Conservation (phyloP, 257 asterid genomes). For the Lantana camara region DNA sequence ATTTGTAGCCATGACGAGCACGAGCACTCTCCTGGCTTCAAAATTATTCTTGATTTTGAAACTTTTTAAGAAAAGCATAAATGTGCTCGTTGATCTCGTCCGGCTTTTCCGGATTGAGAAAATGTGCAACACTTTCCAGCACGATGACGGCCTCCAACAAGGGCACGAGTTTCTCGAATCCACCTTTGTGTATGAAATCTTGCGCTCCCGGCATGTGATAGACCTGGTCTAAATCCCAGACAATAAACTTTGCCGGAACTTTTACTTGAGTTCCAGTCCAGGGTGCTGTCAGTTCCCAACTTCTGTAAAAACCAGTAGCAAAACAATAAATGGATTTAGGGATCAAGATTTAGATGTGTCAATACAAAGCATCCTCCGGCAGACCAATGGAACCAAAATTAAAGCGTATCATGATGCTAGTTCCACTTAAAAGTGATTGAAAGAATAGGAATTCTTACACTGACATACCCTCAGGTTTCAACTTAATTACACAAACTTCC, state of each 20-base stretch:
- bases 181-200: conserved; percentile 65
- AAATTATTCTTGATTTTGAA: too few relatives aligned
- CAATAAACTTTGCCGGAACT: conserved; percentile 63
- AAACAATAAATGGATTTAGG: neutral
- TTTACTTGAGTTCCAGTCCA: conserved; percentile 62
- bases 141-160: conserved; percentile 58
- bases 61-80: conserved; percentile 30
- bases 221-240: conserved; percentile 59
- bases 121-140: conserved; percentile 70
- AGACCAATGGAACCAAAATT: neutral
- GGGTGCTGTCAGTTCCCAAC: conserved; percentile 67
- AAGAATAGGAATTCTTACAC: too few relatives aligned
- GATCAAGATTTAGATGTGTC: too few relatives aligned
- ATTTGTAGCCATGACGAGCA: too few relatives aligned
- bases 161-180: conserved; percentile 56
- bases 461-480: too few relatives aligned
- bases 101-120: conserved; percentile 64
- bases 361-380: neutral
- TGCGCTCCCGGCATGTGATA: conserved; percentile 55
- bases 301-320: conserved; percentile 41
- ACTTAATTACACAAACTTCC: too few relatives aligned
- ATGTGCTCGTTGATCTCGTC: conserved; percentile 67
- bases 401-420: too few relatives aligned
- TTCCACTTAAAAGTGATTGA: too few relatives aligned
- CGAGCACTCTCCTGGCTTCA: too few relatives aligned